Base-by-base conservation (phyloP, 495 filamentous ascomycete genomes). In the Xanthoparmelia taractica region DNA sequence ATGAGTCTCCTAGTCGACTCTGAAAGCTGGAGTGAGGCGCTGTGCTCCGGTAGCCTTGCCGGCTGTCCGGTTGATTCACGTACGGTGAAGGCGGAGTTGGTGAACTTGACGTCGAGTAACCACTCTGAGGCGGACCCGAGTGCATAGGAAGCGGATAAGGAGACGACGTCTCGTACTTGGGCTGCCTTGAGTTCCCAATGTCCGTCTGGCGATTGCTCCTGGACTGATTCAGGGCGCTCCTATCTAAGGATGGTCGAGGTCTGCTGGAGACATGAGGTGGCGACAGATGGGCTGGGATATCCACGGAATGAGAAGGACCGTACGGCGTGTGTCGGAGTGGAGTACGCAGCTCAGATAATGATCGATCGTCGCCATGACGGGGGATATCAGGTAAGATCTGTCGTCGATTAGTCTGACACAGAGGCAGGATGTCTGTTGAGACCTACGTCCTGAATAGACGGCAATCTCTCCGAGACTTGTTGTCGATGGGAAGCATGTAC, bases 281-380 rank as follows among this genome's bases (percentile, higher is more conserved):
- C 34, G 61, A 63, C 4, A 63, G 36, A 63, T 58, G 61, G 29
- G 61, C 61, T 27, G 61, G 61, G 27, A 63, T 54, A 29, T 41
- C 55, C n/a, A 57, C 31, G 20, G 60, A 63, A 17, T 52, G 41
- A 40, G 55, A 48, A 23, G 61, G 61, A 34, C 61, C 61, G 52
- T 55, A 34, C 58, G 61, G 55, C 33, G 41, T 57, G 43, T 57
- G 31, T n/a, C 23, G 40, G 33, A 63, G 18, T 27, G 61, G 56
- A 15, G 61, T 50, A 47, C 61, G 61, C n/a, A 63, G 31, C 41
- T 63, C 54, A 52, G 61, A 63, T 41, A 63, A 10, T 8, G 38
- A 45, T 37, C 45, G 61, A 4, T 63, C 61, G 29, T 54, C 57
- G 17, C 54, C 47, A 38, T 47, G 60, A 23, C 31, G 55, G 50